Conservation (phyloP, 2,329 filamentous ascomycete genomes). For the Aspergillus aculeatus region DNA sequence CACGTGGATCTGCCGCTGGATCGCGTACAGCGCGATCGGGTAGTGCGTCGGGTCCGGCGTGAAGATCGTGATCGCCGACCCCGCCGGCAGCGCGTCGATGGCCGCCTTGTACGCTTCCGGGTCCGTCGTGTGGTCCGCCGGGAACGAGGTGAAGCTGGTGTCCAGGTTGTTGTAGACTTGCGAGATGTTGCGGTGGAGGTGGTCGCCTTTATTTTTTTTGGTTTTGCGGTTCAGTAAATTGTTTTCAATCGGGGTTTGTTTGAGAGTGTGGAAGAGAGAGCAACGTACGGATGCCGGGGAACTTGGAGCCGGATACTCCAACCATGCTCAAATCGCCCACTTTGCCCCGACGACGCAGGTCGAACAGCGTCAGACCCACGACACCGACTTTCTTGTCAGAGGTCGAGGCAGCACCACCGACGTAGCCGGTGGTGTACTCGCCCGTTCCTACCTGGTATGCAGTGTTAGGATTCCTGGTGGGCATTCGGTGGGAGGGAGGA, state of each 20-base stretch:
- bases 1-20: constrained; percentile 83
- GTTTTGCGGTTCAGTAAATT: not conserved
- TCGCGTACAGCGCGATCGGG: constrained; percentile 84
- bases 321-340: constrained; percentile 85
- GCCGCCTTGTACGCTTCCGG: constrained; percentile 83
- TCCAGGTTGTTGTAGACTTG: constrained; percentile 87
- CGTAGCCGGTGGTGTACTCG: constrained; percentile 95
- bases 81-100: constrained; percentile 76
- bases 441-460: constrained; percentile 74
- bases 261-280: constrained; percentile 15
- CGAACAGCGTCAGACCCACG: constrained; percentile 84
- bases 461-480: constrained; percentile 8
- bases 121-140: constrained; percentile 68
- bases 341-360: constrained; percentile 83
- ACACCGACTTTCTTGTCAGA: constrained; percentile 97
- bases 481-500: constrained; percentile 7
- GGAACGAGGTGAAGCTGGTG: constrained; percentile 80
- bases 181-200: constrained; percentile 83
- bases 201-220: constrained; percentile 59
- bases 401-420: constrained; percentile 75
- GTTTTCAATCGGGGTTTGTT: not conserved
- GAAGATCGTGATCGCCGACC: constrained; percentile 93
- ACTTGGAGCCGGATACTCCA: constrained; percentile 84
- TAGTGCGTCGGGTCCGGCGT: constrained; percentile 55
- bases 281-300: constrained; percentile 77